phyloP scores from a whole-genome alignment of 1,139 yeast genomes.

The Candida albicans region DNA sequence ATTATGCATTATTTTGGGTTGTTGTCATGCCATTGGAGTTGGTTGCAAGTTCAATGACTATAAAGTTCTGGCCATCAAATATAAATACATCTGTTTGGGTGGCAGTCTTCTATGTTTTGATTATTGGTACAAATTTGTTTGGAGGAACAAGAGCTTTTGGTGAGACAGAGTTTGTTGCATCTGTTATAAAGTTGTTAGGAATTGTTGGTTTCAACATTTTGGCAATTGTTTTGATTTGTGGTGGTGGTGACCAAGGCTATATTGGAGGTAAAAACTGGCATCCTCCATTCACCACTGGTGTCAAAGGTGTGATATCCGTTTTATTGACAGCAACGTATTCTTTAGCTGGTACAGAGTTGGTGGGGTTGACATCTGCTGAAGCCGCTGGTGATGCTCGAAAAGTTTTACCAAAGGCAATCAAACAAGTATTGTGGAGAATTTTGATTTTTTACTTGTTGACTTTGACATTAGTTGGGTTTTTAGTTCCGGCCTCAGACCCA shows the following conservation, averaged over 20 bases:
- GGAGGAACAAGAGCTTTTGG: slow-evolving; percentile 67
- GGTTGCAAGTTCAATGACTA: slow-evolving; percentile 70
- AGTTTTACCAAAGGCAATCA: slow-evolving; percentile 42
- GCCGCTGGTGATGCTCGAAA: slow-evolving; percentile 40
- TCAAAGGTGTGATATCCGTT: slow-evolving; percentile 51
- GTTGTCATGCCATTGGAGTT: slow-evolving; percentile 68
- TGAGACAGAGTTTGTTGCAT: slow-evolving; percentile 64
- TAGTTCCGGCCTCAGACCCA: slow-evolving; percentile 35
- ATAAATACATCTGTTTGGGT: slow-evolving; percentile 70
- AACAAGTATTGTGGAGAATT: slow-evolving; percentile 46
- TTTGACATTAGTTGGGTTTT: slow-evolving; percentile 40
- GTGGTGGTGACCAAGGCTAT: slow-evolving; percentile 60
- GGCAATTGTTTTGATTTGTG: slow-evolving; percentile 67
- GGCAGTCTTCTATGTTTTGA: slow-evolving; percentile 57
- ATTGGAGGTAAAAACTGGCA: slow-evolving; percentile 60
- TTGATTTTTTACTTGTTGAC: slow-evolving; percentile 42
- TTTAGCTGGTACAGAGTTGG: slow-evolving; percentile 46
- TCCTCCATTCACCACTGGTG: slow-evolving; percentile 60
- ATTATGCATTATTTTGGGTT: slow-evolving; percentile 69
- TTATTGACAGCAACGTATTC: slow-evolving; percentile 45
- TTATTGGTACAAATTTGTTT: slow-evolving; percentile 51
- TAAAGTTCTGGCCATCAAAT: slow-evolving; percentile 60
- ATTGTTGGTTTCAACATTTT: slow-evolving; percentile 66
- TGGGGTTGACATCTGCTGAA: slow-evolving; percentile 43
- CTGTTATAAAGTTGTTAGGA: slow-evolving; percentile 61